Evolutionary conservation across 768 basidiomycete species (phyloP).

Genomic region (Neoboletus brunneissimus): DNA sequence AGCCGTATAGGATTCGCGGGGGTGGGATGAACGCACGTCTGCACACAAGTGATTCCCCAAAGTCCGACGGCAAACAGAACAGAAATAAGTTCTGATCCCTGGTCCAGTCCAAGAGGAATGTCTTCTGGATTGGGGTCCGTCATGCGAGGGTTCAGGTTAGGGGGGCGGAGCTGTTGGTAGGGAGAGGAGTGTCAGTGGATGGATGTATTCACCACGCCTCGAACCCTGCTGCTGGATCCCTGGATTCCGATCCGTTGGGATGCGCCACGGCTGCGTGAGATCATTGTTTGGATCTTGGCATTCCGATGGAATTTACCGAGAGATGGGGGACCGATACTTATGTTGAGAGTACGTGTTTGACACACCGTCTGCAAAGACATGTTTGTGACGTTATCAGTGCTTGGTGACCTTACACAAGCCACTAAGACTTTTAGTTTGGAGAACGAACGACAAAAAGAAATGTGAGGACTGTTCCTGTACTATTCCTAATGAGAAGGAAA

Average conservation of each 20-base stretch:
- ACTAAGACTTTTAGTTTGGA: background rate
- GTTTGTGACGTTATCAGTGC: background rate
- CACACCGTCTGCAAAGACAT: background rate
- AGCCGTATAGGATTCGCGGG: background rate
- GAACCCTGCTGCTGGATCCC: background rate
- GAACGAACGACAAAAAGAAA: no score
- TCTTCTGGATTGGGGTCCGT: background rate
- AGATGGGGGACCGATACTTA: background rate
- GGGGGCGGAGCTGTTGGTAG: background rate
- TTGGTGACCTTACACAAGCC: background rate
- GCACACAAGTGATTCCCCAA: constrained; percentile 24
- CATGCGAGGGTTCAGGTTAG: background rate
- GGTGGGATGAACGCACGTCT: constrained; percentile 13
- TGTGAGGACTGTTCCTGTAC: background rate
- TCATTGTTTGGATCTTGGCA: background rate
- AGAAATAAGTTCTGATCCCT: constrained; percentile 17
- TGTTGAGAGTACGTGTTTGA: background rate
- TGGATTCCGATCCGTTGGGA: background rate
- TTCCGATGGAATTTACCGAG: background rate
- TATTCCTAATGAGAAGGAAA: background rate
- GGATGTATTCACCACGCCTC: background rate
- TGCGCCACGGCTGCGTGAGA: background rate
- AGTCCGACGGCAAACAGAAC: constrained; percentile 20
- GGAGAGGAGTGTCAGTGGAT: background rate
- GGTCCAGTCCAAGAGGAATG: background rate